phyloP scores from a whole-genome alignment of 1,284 basidiomycete genomes.

The Malassezia arunalokei region DNA sequence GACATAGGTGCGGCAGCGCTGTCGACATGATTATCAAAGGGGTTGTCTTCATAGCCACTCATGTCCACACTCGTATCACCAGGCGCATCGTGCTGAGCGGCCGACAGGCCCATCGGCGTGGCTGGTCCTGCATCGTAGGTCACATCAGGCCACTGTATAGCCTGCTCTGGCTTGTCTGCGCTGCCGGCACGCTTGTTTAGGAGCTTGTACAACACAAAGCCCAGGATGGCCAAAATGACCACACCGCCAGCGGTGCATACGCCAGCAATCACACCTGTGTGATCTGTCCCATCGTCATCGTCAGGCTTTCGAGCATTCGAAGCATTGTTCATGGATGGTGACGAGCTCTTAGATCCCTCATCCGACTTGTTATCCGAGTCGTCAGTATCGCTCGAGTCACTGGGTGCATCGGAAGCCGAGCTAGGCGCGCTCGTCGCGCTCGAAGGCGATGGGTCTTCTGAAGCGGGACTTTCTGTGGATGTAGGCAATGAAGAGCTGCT shows the following conservation, averaged over 20 bases:
- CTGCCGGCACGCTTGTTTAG: slow-evolving; percentile 27
- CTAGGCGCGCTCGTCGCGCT: no score
- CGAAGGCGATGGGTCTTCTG: no score
- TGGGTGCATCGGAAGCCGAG: no score
- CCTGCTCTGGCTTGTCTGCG: slow-evolving; percentile 19
- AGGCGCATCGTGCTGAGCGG: slow-evolving; percentile 36
- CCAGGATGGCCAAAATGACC: slow-evolving; percentile 24
- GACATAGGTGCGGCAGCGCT: not conserved
- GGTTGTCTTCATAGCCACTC: slow-evolving; percentile 26
- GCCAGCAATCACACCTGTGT: slow-evolving; percentile 39
- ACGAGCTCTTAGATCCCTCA: no score
- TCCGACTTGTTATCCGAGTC: no score
- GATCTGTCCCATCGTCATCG: slow-evolving; percentile 1
- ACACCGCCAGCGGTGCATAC: slow-evolving; percentile 38
- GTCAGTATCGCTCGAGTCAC: no score
- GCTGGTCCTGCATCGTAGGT: slow-evolving; percentile 30
- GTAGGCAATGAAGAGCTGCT: no score
- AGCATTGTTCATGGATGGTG: no score
- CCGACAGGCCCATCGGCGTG: slow-evolving; percentile 29
- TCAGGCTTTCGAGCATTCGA: no score
- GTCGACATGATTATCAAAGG: not conserved
- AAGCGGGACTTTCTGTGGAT: no score
- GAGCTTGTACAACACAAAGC: slow-evolving; percentile 38
- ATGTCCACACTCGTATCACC: slow-evolving; percentile 28
- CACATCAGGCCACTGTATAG: slow-evolving; percentile 45